phyloP scores from a whole-genome alignment of 768 basidiomycete genomes.

The Dacryopinax primogenitus region DNA sequence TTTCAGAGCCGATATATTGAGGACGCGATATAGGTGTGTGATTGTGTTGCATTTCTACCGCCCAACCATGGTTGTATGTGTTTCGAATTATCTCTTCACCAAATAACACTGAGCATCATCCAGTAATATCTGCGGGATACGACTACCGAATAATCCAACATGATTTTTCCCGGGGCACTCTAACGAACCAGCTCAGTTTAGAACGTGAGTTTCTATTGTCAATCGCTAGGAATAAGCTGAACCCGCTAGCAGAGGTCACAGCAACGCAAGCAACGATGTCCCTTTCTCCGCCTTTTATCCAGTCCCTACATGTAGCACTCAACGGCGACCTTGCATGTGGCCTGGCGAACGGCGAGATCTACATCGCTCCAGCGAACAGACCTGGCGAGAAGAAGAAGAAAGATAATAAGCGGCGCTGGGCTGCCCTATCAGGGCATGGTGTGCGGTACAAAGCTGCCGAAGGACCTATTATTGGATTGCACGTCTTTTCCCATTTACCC shows the following conservation, averaged over 20 bases:
- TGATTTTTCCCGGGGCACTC: background rate
- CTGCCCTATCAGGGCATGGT: background rate
- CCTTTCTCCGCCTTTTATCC: background rate
- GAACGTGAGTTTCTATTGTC: background rate
- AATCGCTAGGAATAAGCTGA: background rate
- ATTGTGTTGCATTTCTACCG: background rate
- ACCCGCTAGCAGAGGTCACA: background rate
- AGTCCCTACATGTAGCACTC: background rate
- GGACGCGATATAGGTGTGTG: background rate
- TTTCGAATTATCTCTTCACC: background rate
- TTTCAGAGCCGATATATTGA: background rate
- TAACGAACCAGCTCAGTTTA: background rate
- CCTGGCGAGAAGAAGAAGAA: slow-evolving; percentile 1
- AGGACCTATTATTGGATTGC: background rate
- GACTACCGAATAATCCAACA: slow-evolving; percentile 9
- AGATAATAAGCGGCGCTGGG: background rate
- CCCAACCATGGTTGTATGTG: background rate
- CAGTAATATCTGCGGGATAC: background rate
- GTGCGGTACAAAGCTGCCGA: background rate
- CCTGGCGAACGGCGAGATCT: background rate
- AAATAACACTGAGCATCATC: background rate
- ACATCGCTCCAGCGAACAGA: background rate
- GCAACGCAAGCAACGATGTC: background rate
- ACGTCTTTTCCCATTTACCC: background rate
- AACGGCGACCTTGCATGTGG: background rate